These are phyloP conservation scores for Butyriboletus appendiculatus DNA, from an alignment of 1,284 basidiomycete genomes.

Conservation along the genomic window DNA sequence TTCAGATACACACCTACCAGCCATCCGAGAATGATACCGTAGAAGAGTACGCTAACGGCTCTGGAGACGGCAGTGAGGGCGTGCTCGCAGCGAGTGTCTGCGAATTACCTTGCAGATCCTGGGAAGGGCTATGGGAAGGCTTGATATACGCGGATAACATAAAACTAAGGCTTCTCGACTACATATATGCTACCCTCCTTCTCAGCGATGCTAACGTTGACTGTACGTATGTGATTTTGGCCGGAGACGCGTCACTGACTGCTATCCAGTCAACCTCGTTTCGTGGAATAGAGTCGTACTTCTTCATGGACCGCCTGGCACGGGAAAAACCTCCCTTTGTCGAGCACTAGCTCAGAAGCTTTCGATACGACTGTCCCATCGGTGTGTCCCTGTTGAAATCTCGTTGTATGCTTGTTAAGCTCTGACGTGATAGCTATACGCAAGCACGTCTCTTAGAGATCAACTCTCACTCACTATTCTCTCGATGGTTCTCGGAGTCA, in stretches of 20 bases:
- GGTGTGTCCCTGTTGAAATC: constrained; percentile 45
- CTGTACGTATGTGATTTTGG: constrained; percentile 49
- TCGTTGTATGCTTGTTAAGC: neutral
- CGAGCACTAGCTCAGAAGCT: constrained; percentile 95
- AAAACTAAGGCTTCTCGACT: constrained; percentile 87
- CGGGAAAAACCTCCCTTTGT: constrained; percentile 96
- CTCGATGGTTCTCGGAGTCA: constrained; percentile 98
- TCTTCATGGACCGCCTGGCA: constrained; percentile 96
- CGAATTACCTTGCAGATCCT: constrained; percentile 78
- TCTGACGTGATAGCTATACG: constrained; percentile 61
- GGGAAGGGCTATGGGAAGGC: constrained; percentile 92
- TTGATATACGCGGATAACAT: constrained; percentile 90
- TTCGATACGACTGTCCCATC: constrained; percentile 83
- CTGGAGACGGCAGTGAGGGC: constrained; percentile 60
- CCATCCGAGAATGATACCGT: constrained; percentile 67
- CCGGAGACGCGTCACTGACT: constrained; percentile 4
- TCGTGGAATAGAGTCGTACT: constrained; percentile 95
- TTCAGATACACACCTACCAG: constrained; percentile 89
- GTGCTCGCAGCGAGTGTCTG: constrained; percentile 86
- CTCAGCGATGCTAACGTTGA: constrained; percentile 91
- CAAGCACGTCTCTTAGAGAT: constrained; percentile 92
- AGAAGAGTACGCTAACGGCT: constrained; percentile 77
- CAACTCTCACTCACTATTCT: constrained; percentile 95
- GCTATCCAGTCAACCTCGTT: constrained; percentile 75
- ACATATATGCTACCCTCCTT: constrained; percentile 91